A percentile compares a stretch with the other conserved stretches of the same genome.
Evolutionary conservation across 1,139 yeast genomes (phyloP).

Genomic region (Candida frijolesensis): DNA sequence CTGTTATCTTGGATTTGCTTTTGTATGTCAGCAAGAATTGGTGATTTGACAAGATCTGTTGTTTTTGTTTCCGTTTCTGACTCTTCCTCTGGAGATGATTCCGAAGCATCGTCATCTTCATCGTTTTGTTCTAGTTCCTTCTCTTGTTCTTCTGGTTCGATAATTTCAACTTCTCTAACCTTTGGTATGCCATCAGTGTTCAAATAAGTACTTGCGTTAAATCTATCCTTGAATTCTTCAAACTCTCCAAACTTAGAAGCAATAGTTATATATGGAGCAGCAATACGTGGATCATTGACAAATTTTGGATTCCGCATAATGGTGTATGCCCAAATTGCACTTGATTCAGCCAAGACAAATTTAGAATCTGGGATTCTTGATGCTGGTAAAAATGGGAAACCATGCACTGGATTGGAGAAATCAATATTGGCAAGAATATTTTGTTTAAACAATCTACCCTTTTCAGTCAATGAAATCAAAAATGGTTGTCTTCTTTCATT

Average conservation of each 20-base stretch:
- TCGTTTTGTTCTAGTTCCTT: constrained; percentile 13
- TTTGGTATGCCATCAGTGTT: constrained; percentile 29
- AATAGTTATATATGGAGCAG: constrained; percentile 57
- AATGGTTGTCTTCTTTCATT: constrained; percentile 30
- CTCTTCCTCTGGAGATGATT: not conserved
- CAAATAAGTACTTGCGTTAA: constrained; percentile 48
- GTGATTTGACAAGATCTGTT: constrained; percentile 26
- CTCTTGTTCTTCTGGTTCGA: constrained; percentile 7
- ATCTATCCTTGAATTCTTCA: constrained; percentile 54
- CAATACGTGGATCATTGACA: constrained; percentile 40
- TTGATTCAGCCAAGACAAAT: constrained; percentile 70
- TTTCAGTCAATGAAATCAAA: constrained; percentile 40
- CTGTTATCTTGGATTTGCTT: not conserved
- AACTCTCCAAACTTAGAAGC: constrained; percentile 52
- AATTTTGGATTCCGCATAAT: constrained; percentile 42
- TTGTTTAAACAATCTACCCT: constrained; percentile 49
- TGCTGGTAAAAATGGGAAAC: constrained; percentile 72
- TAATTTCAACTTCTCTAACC: constrained; percentile 15
- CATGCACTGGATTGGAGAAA: constrained; percentile 25
- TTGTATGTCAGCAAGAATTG: constrained; percentile 23
- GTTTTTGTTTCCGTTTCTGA: constrained; percentile 5
- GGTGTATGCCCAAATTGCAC: constrained; percentile 72
- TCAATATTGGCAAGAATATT: constrained; percentile 39
- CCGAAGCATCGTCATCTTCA: no score
- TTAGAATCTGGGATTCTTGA: constrained; percentile 36